Percentiles rank a stretch among this genome's conserved stretches.
Evolutionary conservation across 176 grass and related monocot species (phyloP).

Genomic region (Ensete glaucum): DNA sequence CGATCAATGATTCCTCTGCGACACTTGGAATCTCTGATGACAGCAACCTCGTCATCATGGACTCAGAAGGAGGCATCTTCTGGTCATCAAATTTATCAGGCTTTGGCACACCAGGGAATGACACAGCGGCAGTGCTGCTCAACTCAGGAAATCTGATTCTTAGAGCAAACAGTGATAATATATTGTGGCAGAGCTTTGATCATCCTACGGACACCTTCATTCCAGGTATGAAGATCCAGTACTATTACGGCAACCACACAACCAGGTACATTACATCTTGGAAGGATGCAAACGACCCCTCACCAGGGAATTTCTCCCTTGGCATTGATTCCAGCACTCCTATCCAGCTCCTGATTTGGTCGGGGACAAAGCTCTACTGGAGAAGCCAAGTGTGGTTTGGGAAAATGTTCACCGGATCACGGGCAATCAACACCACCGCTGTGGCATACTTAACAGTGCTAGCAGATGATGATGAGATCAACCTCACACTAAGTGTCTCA

Average conservation of each 20-base stretch:
- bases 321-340: background rate
- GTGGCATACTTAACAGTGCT: background rate
- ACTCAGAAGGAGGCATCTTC: background rate
- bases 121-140: background rate
- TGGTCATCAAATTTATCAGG: constrained; percentile 23
- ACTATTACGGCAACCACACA: constrained; percentile 4
- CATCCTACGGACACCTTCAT: constrained; percentile 26
- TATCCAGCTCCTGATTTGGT: constrained; percentile 2
- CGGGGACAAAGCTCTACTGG: background rate
- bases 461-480: background rate
- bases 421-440: background rate
- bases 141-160: constrained; percentile 28
- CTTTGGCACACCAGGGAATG: background rate
- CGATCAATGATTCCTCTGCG: constrained; percentile 3
- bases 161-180: background rate
- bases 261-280: background rate
- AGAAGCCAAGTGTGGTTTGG: background rate
- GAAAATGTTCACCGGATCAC: background rate
- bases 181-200: constrained; percentile 38
- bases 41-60: constrained; percentile 21
- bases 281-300: constrained; percentile 6
- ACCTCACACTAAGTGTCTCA: constrained; percentile 5
- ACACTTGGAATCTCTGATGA: constrained; percentile 10
- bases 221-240: constrained; percentile 31
- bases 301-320: constrained; percentile 5